Base-by-base conservation (phyloP, 805 yeast species). In the Scheffersomyces ergatensis region DNA sequence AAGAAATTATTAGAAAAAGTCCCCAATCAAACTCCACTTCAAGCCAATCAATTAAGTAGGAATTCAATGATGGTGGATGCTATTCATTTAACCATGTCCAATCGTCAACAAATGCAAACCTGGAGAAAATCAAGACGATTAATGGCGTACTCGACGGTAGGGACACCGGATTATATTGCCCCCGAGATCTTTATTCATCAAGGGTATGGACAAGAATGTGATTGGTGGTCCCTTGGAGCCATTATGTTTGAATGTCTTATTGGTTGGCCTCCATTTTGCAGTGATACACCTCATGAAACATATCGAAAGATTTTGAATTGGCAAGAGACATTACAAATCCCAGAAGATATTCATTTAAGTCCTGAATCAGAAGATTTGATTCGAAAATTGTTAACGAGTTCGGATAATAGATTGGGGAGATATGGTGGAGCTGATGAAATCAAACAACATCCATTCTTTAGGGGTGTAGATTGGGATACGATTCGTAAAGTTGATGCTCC, bases 201-300 rank as follows among this genome's bases (percentile, higher is more conserved):
- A 67, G 97, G 97, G 4, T 89, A 89, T 63, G 96, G 97, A 11
- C 96, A 89, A 65, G 96, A 89, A 58, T 89, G 97, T 66, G 97
- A 89, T 63, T 89, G 97, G 97, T 89, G 97, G 97, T 85, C 95
- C 7, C 66, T 89, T 34, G 97, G 97, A 23, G 96, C 96, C 1
- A 89, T 89, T 57, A 90, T 89, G 97, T 89, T 85, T 63, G 97
- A 89, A 72, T 89, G 97, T 68, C 69, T 89, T 46, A 86, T 89
- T 45, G 97, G 97, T 24, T 89, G 96, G 96, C 97, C 97, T 19
- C 97, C 97, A 35, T 89, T 89, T 63, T 89, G 97, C 67, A 83
- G 93, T 0, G 97, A 89, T 55, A 86, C 95, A 9, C 96, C 96
- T 9, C 95, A 88, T 46, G 97, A 89, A 51, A 89, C 97, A 0